Conservation (phyloP, 768 basidiomycete species). For the Hericium coralloides region DNA sequence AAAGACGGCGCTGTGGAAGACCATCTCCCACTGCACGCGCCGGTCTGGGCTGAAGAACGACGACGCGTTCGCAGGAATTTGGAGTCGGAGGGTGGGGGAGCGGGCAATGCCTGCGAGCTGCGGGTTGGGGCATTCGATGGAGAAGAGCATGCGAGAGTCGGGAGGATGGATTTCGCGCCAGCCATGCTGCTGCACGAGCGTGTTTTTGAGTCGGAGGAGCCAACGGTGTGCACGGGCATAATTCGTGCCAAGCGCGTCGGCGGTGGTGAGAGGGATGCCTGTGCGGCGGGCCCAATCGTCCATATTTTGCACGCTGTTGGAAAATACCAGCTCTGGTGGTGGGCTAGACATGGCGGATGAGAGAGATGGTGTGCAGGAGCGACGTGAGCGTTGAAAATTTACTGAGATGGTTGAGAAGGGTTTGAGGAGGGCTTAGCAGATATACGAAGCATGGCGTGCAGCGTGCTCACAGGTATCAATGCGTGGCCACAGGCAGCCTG, state of each 20-base stretch:
- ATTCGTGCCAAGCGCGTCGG: conserved; percentile 70
- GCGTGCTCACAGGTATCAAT: background rate
- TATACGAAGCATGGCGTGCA: background rate
- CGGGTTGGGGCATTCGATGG: conserved; percentile 69
- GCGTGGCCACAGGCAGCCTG: background rate
- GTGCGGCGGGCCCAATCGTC: conserved; percentile 77
- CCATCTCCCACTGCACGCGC: conserved; percentile 85
- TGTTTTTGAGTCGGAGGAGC: conserved; percentile 52
- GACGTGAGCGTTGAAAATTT: conserved; percentile 8
- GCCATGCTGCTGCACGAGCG: conserved; percentile 58
- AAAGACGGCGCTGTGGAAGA: conserved; percentile 48
- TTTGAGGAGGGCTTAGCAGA: background rate
- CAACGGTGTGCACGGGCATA: conserved; percentile 78
- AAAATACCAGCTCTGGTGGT: conserved; percentile 61
- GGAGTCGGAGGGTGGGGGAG: conserved; percentile 62
- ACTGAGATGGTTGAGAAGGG: conserved; percentile 4
- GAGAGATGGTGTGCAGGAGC: background rate
- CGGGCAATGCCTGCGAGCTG: conserved; percentile 78
- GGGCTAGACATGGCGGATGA: conserved; percentile 20
- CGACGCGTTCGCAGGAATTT: conserved; percentile 70
- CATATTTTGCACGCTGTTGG: conserved; percentile 73
- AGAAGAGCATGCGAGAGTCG: conserved; percentile 69
- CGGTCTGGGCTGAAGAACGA: conserved; percentile 83
- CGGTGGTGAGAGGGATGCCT: conserved; percentile 72
- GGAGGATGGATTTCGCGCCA: conserved; percentile 54